phyloP scores from a whole-genome alignment of 306 rosid species.

The Cicer cuneatum region DNA sequence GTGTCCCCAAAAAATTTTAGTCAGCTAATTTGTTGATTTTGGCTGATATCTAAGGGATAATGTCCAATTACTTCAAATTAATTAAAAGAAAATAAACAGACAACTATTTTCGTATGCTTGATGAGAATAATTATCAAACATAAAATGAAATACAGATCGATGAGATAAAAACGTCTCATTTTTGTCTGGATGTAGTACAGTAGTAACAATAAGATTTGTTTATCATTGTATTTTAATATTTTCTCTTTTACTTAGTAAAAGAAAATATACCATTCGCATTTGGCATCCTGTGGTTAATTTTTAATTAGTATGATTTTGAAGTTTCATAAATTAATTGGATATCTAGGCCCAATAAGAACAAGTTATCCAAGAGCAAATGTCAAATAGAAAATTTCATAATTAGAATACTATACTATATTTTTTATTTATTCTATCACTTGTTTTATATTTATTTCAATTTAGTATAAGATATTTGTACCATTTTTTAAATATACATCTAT shows the following conservation, averaged over 20 bases:
- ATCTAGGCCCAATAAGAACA: too few species aligned
- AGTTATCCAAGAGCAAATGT: too few species aligned
- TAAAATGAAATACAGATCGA: background rate
- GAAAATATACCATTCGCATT: background rate
- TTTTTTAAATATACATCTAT: too few species aligned
- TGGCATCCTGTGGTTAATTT: too few species aligned
- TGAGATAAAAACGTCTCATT: background rate
- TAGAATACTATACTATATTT: too few species aligned
- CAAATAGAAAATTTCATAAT: too few species aligned
- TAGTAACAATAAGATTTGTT: background rate
- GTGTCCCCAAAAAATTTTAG: conserved; percentile 51
- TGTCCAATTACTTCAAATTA: background rate
- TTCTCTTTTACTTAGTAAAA: background rate
- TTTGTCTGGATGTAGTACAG: background rate
- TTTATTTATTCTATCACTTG: too few species aligned
- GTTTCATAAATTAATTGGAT: too few species aligned
- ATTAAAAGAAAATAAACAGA: background rate
- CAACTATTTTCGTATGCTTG: background rate
- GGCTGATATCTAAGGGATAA: background rate
- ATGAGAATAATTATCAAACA: background rate
- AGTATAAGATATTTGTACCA: too few species aligned
- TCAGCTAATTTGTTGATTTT: conserved; percentile 28
- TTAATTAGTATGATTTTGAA: too few species aligned
- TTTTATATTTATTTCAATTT: too few species aligned
- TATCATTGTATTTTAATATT: background rate